Evolutionary conservation across 2,329 filamentous ascomycete species (phyloP).

Genomic region (Capronia americana): DNA sequence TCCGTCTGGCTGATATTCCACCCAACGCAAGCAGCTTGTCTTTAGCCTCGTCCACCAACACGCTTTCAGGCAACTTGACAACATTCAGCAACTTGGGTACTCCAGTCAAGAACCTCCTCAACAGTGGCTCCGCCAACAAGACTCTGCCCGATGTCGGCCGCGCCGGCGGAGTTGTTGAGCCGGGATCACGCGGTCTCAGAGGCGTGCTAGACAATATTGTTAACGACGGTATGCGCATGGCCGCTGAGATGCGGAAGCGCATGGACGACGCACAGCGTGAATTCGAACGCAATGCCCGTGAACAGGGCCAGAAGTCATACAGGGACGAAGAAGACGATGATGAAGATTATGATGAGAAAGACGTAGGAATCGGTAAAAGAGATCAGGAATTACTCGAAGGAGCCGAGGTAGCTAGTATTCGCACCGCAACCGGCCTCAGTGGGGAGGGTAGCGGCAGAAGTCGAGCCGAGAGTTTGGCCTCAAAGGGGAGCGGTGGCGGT

Average conservation of each 20-base stretch:
- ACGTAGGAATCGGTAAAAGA: conserved; percentile 43
- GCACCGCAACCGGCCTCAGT: conserved; percentile 39
- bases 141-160: conserved; percentile 43
- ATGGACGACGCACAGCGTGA: conserved; percentile 97
- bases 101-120: conserved; percentile 51
- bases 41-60: conserved; percentile 38
- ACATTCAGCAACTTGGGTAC: conserved; percentile 78
- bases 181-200: conserved; percentile 77
- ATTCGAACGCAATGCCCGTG: conserved; percentile 79
- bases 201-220: conserved; percentile 98
- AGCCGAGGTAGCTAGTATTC: conserved; percentile 68
- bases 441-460: conserved; percentile 24
- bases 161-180: conserved; percentile 66
- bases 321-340: conserved; percentile 61
- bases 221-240: conserved; percentile 94
- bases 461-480: conserved; percentile 28
- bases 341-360: conserved; percentile 53
- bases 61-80: conserved; percentile 74
- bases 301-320: conserved; percentile 57
- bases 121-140: conserved; percentile 48
- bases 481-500: conserved; percentile 5
- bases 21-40: conserved; percentile 53
- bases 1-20: conserved; percentile 76
- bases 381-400: conserved; percentile 76
- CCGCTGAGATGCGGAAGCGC: conserved; percentile 84